Evolutionary conservation across 2,329 filamentous ascomycete genomes (phyloP), one percentile per base, ranked within the genome.

Genomic region (Trichoderma sp.): DNA sequence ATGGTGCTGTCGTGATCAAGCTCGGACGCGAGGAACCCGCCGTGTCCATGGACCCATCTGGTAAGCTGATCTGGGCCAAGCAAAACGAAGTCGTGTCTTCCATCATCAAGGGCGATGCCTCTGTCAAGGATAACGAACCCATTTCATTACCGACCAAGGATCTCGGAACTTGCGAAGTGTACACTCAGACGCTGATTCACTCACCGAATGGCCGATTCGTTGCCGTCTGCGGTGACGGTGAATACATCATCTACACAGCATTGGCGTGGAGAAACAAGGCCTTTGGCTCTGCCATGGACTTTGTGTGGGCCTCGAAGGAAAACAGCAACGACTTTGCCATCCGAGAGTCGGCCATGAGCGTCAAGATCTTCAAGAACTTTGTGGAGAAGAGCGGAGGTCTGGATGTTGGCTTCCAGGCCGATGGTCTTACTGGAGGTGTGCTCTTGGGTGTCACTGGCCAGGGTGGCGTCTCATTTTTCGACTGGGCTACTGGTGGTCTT

Each of bases 291-390:
- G 96, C 95, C 7, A 85, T 98, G 67, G 96, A 99, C 83, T 99
- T 99, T 81, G 95, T 93, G 12, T 99, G 96, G 96, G 95, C 92
- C 0, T 93, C 93, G 58, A 98, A 97, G 83, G 95, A 98, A 72
- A 97, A 98, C 83, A 97, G 94, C 84, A 98, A 98, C 81, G 96
- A 99, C 81, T 98, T 97, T 79, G 96, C 96, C 50, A 98, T 99
- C 76, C 92, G 96, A 43, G 96, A 99, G 83, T 98, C 95, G 5
- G 84, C 92, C 32, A 97, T 95, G 63, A 97, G 93, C 78, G 94
- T 99, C 78, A 98, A 98, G 86, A 90, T 98, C 43, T 98, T 96
- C 87, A 95, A 96, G 83, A 98, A 98, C 83, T 98, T 99, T 84
- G 92, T 95, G 76, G 96, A 98, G 81, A 95, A 97, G 83, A 84